phyloP scores from a whole-genome alignment of 257 asterid species.

The Petunia secreta region DNA sequence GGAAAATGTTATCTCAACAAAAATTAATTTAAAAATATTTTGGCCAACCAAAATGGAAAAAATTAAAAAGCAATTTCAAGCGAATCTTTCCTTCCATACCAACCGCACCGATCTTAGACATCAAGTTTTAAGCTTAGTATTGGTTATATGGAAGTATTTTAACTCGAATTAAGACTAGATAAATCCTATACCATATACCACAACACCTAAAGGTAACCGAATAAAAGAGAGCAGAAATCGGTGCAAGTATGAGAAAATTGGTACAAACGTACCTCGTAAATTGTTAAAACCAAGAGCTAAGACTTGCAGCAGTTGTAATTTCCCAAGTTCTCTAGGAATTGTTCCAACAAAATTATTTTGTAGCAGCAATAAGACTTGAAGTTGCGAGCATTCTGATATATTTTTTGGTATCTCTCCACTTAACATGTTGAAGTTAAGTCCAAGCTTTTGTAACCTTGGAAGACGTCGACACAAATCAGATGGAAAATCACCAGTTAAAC shows the following conservation, averaged over 20 bases:
- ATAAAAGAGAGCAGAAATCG: too few species aligned
- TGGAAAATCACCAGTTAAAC: not conserved
- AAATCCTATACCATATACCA: too few species aligned
- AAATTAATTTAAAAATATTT: too few species aligned
- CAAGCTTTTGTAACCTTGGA: conserved; percentile 23
- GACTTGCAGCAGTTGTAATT: conserved; percentile 22
- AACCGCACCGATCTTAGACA: too few species aligned
- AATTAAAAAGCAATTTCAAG: too few species aligned
- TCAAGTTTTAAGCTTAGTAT: too few species aligned
- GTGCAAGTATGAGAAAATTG: not conserved
- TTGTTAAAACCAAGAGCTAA: conserved; percentile 28
- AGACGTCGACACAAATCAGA: not conserved
- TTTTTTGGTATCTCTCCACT: conserved; percentile 30
- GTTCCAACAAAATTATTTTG: not conserved
- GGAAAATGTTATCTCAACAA: too few species aligned
- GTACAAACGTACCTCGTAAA: not conserved
- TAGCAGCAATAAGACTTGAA: not conserved
- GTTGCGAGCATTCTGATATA: not conserved
- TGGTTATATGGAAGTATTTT: too few species aligned
- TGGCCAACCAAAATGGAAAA: too few species aligned
- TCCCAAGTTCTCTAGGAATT: not conserved
- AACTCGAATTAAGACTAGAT: too few species aligned
- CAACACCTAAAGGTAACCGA: too few species aligned
- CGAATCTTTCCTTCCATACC: too few species aligned
- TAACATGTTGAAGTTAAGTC: conserved; percentile 29